Evolutionary conservation across 495 filamentous ascomycete species (phyloP).

Genomic region (Entonaema liquescens): DNA sequence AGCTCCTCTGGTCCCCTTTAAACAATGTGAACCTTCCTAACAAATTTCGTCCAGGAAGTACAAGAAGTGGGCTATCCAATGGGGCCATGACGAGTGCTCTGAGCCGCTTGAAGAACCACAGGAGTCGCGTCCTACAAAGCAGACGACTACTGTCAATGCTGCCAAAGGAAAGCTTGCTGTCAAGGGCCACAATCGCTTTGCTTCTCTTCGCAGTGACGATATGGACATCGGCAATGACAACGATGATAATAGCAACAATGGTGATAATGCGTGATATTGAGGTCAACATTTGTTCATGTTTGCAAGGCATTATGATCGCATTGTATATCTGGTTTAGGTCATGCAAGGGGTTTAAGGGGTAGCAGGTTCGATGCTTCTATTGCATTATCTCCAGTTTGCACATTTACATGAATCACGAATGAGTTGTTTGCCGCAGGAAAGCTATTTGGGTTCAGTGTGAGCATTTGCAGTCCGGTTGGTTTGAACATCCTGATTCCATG

Average conservation of each 20-base stretch:
- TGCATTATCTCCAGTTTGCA: background rate
- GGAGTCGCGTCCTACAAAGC: background rate
- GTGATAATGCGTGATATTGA: background rate
- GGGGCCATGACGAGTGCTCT: conserved; percentile 75
- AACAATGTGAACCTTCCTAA: conserved; percentile 2
- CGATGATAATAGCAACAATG: background rate
- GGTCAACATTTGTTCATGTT: background rate
- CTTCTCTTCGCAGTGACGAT: background rate
- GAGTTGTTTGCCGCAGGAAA: background rate
- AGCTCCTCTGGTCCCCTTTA: conserved; percentile 3
- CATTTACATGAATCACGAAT: background rate
- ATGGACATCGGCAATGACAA: too few relatives aligned
- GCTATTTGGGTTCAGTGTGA: background rate
- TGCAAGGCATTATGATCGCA: background rate
- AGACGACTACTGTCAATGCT: background rate
- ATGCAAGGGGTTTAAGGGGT: background rate
- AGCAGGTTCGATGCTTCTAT: background rate
- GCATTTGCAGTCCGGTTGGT: background rate
- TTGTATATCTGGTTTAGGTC: background rate
- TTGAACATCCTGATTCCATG: background rate
- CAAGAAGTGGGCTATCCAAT: conserved; percentile 76
- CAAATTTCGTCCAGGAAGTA: conserved; percentile 59
- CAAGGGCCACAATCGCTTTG: background rate
- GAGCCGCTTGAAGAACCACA: background rate
- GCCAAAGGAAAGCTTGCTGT: background rate